Base-by-base conservation (phyloP, 2,329 filamentous ascomycete genomes). In the Tolypocladium ovalisporum region DNA sequence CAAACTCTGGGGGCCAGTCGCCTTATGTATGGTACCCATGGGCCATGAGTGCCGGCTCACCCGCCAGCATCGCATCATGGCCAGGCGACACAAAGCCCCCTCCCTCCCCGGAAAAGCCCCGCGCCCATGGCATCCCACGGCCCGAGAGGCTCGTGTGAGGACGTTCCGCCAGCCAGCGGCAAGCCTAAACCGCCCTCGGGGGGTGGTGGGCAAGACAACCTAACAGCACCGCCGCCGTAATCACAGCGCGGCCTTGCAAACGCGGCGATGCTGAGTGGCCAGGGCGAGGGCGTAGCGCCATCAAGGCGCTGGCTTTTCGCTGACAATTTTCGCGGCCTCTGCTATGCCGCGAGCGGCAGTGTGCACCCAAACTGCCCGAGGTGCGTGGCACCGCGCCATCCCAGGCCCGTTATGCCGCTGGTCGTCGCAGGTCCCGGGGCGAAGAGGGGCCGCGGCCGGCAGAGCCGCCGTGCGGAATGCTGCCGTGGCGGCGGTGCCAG, bases 401-500 rank as follows among this genome's bases (percentile, higher is more conserved):
- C 32, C 32, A 9, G 32, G 32, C n/a, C n/a, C 9, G 32, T 9
- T 9, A 34, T 15, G n/a, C 36, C 19, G 29, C 47, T 24, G 27
- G 32, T 47, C 54, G 37, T 56, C 17, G 44, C 54, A 37, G 35
- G 49, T 35, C 32, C n/a, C 54, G 54, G 42, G 54, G 19, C 12
- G 32, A 42, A 29, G 55, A 52, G 37, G 24, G 40, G 55, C 36
- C 27, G 37, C 36, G 37, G 47, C 32, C 36, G 55, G 47, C 24
- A 22, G 22, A 24, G 35, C 47, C 47, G 58, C 59, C 57, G 60
- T 57, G 62, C 60, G 62, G 60, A 63, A 63, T 62, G n/a, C 58
- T 54, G 42, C 59, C 62, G 64, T 62, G 59, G 60, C 58, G 63
- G 66, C 68, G 65, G 64, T 62, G 64, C 64, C 64, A 73, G 62